These are phyloP conservation scores for Phytopythium oedochilum DNA, from an alignment of 352 stramenopile genomes.

Conservation along the genomic window DNA sequence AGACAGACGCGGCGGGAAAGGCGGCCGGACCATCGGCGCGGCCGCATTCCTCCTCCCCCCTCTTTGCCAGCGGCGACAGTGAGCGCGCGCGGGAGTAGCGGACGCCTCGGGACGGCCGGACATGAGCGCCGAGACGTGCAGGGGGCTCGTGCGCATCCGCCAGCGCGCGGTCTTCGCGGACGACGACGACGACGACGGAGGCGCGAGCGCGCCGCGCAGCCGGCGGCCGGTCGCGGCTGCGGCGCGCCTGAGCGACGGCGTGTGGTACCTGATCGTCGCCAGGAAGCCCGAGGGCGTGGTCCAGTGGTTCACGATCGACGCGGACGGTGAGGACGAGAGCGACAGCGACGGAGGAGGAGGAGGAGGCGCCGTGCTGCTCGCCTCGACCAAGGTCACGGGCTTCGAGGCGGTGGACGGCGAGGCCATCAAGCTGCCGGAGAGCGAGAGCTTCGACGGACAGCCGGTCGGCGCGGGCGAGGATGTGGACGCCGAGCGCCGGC, in stretches of 20 bases:
- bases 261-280: conserved; percentile 47
- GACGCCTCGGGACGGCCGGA: not conserved
- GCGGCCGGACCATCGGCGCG: not conserved
- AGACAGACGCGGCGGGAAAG: not conserved
- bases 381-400: conserved; percentile 26
- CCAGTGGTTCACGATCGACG: conserved; percentile 37
- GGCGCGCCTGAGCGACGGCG: conserved; percentile 23
- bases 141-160: conserved; percentile 40
- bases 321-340: conserved; percentile 23
- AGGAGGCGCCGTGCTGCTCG: conserved; percentile 20
- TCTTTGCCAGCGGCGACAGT: no score
- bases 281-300: conserved; percentile 12
- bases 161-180: conserved; percentile 24
- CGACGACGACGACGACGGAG: conserved; percentile 4
- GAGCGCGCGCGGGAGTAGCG: no score
- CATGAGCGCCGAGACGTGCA: conserved; percentile 9
- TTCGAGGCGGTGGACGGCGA: conserved; percentile 40
- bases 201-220: not conserved
- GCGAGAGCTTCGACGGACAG: conserved; percentile 5
- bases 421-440: conserved; percentile 15
- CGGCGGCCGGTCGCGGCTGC: conserved; percentile 10
- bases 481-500: conserved; percentile 12
- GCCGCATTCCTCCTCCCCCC: not conserved
- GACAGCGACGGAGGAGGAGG: conserved; percentile 9
- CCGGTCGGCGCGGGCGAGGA: conserved; percentile 6